Conservation (phyloP, 2,329 filamentous ascomycete species). For the Penicillium sp. region DNA sequence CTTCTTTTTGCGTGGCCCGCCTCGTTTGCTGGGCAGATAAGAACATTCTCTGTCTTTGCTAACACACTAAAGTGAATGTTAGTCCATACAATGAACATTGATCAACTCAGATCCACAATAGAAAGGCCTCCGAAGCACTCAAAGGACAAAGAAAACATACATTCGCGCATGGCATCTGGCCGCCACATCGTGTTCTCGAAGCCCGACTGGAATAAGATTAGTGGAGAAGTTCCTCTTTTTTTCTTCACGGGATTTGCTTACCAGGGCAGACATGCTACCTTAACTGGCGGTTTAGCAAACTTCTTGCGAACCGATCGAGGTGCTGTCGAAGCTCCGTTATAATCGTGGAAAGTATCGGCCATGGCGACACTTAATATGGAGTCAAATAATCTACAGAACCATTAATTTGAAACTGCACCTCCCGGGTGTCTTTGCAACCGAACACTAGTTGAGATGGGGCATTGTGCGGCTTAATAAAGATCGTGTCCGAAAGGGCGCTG, state of each 20-base stretch:
- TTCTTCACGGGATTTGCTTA: constrained; percentile 21
- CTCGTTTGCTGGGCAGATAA: constrained; percentile 44
- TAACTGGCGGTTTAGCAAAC: constrained; percentile 45
- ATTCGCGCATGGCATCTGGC: constrained; percentile 43
- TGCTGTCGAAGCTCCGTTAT: constrained; percentile 21
- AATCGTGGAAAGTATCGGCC: constrained; percentile 17
- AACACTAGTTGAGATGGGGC: constrained; percentile 2
- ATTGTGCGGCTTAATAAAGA: background rate
- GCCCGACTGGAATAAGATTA: constrained; percentile 32
- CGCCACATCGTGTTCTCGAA: constrained; percentile 44
- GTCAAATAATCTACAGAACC: background rate
- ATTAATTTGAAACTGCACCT: constrained; percentile 1
- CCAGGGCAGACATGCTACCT: constrained; percentile 45
- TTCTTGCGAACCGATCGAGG: constrained; percentile 39
- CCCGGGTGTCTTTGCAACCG: background rate
- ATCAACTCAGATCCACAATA: background rate
- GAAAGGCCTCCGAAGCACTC: background rate
- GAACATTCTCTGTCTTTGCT: constrained; percentile 40
- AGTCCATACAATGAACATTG: background rate
- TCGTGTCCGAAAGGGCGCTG: constrained; percentile 22
- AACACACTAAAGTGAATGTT: constrained; percentile 31
- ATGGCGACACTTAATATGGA: constrained; percentile 12
- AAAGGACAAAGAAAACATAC: constrained; percentile 28
- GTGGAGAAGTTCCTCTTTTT: constrained; percentile 1
- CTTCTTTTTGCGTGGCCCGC: constrained; percentile 44